Conservation (phyloP, 2,329 filamentous ascomycete genomes). For the Fusarium sp. region DNA sequence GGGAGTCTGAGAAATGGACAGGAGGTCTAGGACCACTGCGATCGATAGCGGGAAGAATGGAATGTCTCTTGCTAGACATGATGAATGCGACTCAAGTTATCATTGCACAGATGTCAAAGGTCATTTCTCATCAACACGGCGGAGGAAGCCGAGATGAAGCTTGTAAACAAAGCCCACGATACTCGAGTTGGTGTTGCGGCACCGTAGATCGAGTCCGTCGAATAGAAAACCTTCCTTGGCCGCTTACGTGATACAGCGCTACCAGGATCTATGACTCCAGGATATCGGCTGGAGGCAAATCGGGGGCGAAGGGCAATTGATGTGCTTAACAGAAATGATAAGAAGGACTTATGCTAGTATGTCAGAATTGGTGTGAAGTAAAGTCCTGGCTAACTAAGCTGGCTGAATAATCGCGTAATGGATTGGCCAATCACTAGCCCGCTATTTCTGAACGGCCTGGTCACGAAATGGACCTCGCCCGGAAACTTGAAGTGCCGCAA, state of each 20-base stretch:
- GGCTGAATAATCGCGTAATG: slow-evolving; percentile 43
- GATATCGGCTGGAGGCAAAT: slow-evolving; percentile 20
- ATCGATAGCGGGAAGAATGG: slow-evolving; percentile 63
- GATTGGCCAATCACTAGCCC: slow-evolving; percentile 55
- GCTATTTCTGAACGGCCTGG: slow-evolving; percentile 48
- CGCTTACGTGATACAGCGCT: slow-evolving; percentile 29
- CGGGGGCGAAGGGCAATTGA: not conserved
- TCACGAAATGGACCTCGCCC: slow-evolving; percentile 45
- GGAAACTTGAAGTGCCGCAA: slow-evolving; percentile 52
- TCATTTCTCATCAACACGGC: slow-evolving; percentile 21
- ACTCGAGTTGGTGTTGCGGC: slow-evolving; percentile 26
- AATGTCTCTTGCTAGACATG: slow-evolving; percentile 63
- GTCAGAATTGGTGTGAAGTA: too few relatives aligned
- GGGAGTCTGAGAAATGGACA: slow-evolving; percentile 67
- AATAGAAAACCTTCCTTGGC: slow-evolving; percentile 17
- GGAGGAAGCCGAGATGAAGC: slow-evolving; percentile 8
- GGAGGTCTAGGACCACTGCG: slow-evolving; percentile 67
- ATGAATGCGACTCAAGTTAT: slow-evolving; percentile 3
- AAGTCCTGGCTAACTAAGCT: slow-evolving; percentile 44
- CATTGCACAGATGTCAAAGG: slow-evolving; percentile 1
- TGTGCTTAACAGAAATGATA: slow-evolving; percentile 34
- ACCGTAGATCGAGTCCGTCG: slow-evolving; percentile 7
- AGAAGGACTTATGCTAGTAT: slow-evolving; percentile 7
- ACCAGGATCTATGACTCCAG: slow-evolving; percentile 41
- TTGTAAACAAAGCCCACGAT: slow-evolving; percentile 5